phyloP scores from a whole-genome alignment of 2,329 filamentous ascomycete genomes.

The Decorospora gaudefroyi region DNA sequence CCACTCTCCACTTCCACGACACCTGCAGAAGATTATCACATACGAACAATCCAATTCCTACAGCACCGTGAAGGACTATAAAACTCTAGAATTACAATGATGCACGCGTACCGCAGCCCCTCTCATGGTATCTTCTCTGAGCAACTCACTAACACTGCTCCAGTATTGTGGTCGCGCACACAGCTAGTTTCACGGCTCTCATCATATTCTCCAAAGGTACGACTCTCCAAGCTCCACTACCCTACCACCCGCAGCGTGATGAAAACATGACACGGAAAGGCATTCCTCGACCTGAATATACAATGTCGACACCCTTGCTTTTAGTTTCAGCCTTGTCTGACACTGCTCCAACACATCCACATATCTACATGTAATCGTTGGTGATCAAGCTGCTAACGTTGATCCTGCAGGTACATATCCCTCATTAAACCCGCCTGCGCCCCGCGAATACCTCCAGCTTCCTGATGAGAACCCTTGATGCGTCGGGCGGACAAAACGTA shows the following conservation, averaged over 20 bases:
- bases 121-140: neutral
- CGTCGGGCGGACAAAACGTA: slow-evolving; percentile 70
- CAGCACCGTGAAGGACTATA: slow-evolving; percentile 57
- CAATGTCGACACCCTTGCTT: slow-evolving; percentile 64
- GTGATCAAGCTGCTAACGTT: slow-evolving; percentile 34
- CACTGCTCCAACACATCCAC: slow-evolving; percentile 32
- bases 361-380: slow-evolving; percentile 16
- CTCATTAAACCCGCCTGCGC: slow-evolving; percentile 21
- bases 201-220: slow-evolving; percentile 49
- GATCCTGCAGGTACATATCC: slow-evolving; percentile 40
- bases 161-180: slow-evolving; percentile 10
- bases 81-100: slow-evolving; percentile 64
- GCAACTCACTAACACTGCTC: slow-evolving; percentile 23
- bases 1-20: slow-evolving; percentile 8
- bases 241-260: slow-evolving; percentile 56
- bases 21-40: slow-evolving; percentile 50
- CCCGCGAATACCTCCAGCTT: slow-evolving; percentile 18
- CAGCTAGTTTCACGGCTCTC: neutral
- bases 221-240: slow-evolving; percentile 13
- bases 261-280: slow-evolving; percentile 67
- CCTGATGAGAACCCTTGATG: slow-evolving; percentile 67
- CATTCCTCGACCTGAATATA: slow-evolving; percentile 70
- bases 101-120: slow-evolving; percentile 29
- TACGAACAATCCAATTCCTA: slow-evolving; percentile 64
- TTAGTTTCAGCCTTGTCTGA: slow-evolving; percentile 75